Conservation (phyloP, 129 eudicot genomes). For the Artemisia tridentata region DNA sequence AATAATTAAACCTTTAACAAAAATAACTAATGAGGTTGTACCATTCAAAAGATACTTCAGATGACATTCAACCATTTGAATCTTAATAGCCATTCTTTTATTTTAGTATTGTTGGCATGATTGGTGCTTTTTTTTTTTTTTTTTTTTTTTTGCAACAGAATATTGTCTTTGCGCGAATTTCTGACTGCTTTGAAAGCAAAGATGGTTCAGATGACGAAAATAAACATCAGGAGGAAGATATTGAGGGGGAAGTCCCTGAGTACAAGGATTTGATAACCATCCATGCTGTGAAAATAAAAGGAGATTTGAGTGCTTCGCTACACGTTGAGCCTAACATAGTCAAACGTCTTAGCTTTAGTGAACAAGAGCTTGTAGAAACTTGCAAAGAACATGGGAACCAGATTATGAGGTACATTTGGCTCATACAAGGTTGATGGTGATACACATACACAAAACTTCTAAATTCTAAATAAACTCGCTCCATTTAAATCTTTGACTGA, state of each 20-base stretch:
- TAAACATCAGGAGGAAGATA: constrained; percentile 30
- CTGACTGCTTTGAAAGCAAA: constrained; percentile 28
- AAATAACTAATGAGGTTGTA: neutral
- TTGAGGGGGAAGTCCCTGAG: constrained; percentile 35
- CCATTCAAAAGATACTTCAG: no score
- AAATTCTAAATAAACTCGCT: neutral
- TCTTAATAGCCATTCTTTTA: constrained; percentile 18
- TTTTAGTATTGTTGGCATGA: neutral
- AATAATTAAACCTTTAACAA: neutral
- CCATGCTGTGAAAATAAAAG: constrained; percentile 43
- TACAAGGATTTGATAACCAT: constrained; percentile 45
- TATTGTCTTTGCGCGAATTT: constrained; percentile 1
- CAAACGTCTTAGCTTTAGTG: constrained; percentile 52
- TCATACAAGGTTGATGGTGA: constrained; percentile 3
- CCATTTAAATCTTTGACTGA: no score
- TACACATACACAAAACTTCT: neutral
- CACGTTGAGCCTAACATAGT: constrained; percentile 33
- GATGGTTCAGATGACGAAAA: constrained; percentile 34
- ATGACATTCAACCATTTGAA: neutral
- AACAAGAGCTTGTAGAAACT: constrained; percentile 47
- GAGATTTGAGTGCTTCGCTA: constrained; percentile 28
- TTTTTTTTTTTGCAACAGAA: constrained; percentile 21
- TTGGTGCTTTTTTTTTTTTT: constrained; percentile 6
- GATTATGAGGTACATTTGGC: constrained; percentile 39
- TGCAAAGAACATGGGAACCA: constrained; percentile 34